Conservation (phyloP, 495 filamentous ascomycete species). For the Penicillium dipodomyicola region DNA sequence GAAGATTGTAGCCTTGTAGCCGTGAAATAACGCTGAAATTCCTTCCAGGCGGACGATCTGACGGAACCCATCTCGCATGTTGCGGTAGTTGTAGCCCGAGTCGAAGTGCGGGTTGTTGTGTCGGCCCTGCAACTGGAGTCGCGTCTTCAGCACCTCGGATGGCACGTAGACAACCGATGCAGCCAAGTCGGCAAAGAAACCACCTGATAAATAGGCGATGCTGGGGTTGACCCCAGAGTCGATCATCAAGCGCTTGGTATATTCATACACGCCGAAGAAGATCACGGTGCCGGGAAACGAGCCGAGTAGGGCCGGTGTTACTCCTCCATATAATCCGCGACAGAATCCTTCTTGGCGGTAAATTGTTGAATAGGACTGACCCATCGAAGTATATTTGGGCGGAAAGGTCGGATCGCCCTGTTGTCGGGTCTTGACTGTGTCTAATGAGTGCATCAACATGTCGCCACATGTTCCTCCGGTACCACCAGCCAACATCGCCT, state of each 20-base stretch:
- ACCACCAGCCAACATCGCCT: constrained; percentile 95
- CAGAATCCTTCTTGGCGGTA: constrained; percentile 86
- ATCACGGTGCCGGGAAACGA: constrained; percentile 92
- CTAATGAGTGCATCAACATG: constrained; percentile 97
- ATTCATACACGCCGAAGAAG: constrained; percentile 97
- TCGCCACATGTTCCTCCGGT: constrained; percentile 88
- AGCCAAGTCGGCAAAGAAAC: constrained; percentile 87
- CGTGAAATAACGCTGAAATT: constrained; percentile 80
- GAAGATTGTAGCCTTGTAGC: constrained; percentile 90
- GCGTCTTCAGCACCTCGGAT: constrained; percentile 93
- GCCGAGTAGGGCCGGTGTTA: constrained; percentile 82
- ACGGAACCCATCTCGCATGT: constrained; percentile 71
- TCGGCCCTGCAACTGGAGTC: constrained; percentile 89
- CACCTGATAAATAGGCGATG: constrained; percentile 80
- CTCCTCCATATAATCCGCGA: constrained; percentile 89
- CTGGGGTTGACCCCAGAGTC: constrained; percentile 75
- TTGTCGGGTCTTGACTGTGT: constrained; percentile 98
- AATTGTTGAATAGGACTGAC: constrained; percentile 86
- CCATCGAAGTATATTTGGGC: constrained; percentile 85
- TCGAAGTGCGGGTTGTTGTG: constrained; percentile 91
- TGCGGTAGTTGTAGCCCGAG: constrained; percentile 91
- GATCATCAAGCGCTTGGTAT: constrained; percentile 84
- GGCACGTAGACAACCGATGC: constrained; percentile 93
- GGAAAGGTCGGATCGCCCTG: constrained; percentile 92
- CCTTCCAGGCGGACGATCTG: constrained; percentile 85